Percentiles rank a stretch among this genome's conserved stretches.
phyloP scores from a whole-genome alignment of 1,284 basidiomycete species.

The Cystobasidiaceae sp. region DNA sequence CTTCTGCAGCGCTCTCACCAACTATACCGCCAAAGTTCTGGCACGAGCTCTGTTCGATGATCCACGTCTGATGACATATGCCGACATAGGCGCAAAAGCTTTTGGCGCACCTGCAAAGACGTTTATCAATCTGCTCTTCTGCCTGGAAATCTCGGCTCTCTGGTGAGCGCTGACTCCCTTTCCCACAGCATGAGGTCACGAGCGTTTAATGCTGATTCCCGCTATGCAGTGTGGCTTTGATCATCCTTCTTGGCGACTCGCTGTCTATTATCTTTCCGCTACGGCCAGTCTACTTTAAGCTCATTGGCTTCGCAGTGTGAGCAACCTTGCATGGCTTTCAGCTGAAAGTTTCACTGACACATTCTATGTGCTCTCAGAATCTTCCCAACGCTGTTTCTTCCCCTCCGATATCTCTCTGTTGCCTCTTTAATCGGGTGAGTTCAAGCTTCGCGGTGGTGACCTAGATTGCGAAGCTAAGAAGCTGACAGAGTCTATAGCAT shows the following conservation, averaged over 20 bases:
- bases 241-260: conserved; percentile 81
- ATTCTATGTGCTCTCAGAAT: conserved; percentile 52
- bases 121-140: conserved; percentile 70
- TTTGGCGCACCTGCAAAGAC: conserved; percentile 68
- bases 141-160: conserved; percentile 74
- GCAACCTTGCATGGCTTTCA: conserved; percentile 40
- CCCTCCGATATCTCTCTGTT: conserved; percentile 74
- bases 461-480: conserved; percentile 32
- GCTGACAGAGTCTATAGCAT: conserved; percentile 51
- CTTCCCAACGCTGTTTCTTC: conserved; percentile 75
- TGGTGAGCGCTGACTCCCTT: conserved; percentile 53
- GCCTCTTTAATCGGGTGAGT: conserved; percentile 67
- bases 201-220: no score
- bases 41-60: conserved; percentile 68
- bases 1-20: conserved; percentile 72
- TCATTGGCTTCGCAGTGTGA: conserved; percentile 66
- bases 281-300: conserved; percentile 67
- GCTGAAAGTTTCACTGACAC: background rate
- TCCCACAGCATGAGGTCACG: no score
- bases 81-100: conserved; percentile 80
- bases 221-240: conserved; percentile 60
- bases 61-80: conserved; percentile 67
- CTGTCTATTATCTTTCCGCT: conserved; percentile 62
- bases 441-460: no score
- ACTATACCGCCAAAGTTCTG: conserved; percentile 82